Base-by-base conservation (phyloP, 169 alveolate species). In the Cyclospora cayetanensis region DNA sequence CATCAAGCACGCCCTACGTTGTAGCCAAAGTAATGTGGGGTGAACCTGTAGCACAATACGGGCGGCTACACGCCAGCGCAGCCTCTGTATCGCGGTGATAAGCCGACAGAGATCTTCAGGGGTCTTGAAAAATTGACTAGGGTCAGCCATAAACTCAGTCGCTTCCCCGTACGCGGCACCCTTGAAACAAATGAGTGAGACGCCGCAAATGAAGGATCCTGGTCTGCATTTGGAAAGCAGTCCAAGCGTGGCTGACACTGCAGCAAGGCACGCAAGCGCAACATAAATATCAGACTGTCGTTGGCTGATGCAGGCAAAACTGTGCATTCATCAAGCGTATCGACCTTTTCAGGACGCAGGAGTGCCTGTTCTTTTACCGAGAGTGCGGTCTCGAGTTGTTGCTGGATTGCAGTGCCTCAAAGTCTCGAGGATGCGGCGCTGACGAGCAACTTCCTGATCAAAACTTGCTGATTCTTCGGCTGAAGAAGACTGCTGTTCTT, bases 11-110 rank as follows among this genome's bases (percentile, higher is more conserved):
- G 46, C 91, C 7, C 91, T 41, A 1, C 91, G 79, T n/a, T 29
- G 91, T 18, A 83, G 66, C 91, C 91, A 83, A 7, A 27, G 46
- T n/a, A 83, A 42, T 11, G n/a, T 35, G 31, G 63, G 80, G 20
- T 35, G 63, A n/a, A 83, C 79, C 29, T 55, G 91, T 18, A 53
- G 63, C 11, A 52, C 39, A 34, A 80, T 53, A n/a, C 66, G 63
- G 34, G 27, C 41, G 37, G 90, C 91, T 2, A 83, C 66, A 25
- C 91, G 82, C 91, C 82, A 83, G n/a, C 91, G 55, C 27, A 68
- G 80, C 34, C 91, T 37, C 18, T 39, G 66, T 15, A 83, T 37
- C 3, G 66, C 80, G 42, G 82, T 25, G 43, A 60, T 29, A 0
- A 83, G 80, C 4, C 42, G 82, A 27, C 66, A 52, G 5, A 83